Percentiles rank a stretch among this genome's conserved stretches.
These are phyloP conservation scores for Wolfiporia cocos DNA, from an alignment of 1,284 basidiomycete species.

Conservation along the genomic window DNA sequence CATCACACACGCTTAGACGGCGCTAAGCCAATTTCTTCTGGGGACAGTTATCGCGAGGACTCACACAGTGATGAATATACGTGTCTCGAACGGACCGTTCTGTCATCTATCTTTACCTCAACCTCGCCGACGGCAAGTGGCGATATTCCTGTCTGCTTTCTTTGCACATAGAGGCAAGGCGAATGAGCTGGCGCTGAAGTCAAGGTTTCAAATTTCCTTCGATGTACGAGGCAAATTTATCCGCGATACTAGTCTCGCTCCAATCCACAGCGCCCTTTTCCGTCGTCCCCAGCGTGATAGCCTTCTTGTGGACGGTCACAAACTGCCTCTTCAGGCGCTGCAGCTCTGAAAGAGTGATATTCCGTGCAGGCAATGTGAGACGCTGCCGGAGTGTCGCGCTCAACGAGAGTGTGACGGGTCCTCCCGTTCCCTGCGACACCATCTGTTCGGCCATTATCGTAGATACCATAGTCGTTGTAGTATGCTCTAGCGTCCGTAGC, in stretches of 20 bases:
- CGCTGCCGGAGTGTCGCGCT: constrained; percentile 32
- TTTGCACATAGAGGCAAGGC: no score
- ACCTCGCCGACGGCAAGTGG: no score
- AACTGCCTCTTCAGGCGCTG: constrained; percentile 88
- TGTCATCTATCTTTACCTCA: no score
- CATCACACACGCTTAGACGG: no score
- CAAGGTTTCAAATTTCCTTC: constrained; percentile 61
- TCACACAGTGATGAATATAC: no score
- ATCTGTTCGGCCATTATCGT: constrained; percentile 59
- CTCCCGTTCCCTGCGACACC: constrained; percentile 40
- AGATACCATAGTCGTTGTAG: constrained; percentile 61
- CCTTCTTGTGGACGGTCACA: constrained; percentile 80
- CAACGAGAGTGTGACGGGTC: constrained; percentile 44
- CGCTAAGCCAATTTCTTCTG: no score
- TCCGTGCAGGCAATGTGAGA: constrained; percentile 60
- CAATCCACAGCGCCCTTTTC: constrained; percentile 76
- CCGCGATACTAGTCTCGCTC: constrained; percentile 66
- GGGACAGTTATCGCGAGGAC: no score
- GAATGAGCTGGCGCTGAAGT: no score
- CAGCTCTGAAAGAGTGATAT: constrained; percentile 76
- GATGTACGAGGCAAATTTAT: constrained; percentile 75
- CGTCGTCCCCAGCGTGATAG: constrained; percentile 78
- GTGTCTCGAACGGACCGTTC: no score
- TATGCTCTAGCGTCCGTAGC: constrained; percentile 72
- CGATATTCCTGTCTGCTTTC: no score